Percentiles rank a stretch among this genome's conserved stretches.
Evolutionary conservation across 352 stramenopile species (phyloP).

Genomic region (Pythium aristosporum): DNA sequence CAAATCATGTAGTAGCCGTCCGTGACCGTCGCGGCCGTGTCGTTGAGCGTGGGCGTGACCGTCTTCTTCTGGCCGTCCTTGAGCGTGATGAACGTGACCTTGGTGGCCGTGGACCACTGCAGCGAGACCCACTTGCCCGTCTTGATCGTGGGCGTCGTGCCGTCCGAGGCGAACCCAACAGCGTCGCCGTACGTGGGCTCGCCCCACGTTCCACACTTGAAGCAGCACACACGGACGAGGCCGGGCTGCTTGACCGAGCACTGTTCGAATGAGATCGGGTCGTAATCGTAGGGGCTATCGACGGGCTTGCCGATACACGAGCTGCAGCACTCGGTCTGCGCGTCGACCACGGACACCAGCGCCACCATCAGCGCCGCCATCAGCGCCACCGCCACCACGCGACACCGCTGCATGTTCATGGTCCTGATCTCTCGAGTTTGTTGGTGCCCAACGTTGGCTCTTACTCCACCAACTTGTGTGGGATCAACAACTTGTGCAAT

Average conservation of each 20-base stretch:
- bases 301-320: slow-evolving; percentile 29
- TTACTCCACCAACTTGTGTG: not conserved
- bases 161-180: slow-evolving; percentile 20
- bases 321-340: slow-evolving; percentile 26
- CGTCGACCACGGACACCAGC: not conserved
- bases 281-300: slow-evolving; percentile 25
- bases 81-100: slow-evolving; percentile 69
- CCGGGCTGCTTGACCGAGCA: slow-evolving; percentile 14
- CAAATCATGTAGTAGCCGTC: slow-evolving; percentile 59
- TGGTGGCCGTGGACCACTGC: slow-evolving; percentile 40
- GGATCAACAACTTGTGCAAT: not conserved
- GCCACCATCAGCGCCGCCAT: not conserved
- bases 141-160: slow-evolving; percentile 26
- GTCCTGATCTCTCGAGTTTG: not conserved
- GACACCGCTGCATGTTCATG: slow-evolving; percentile 16
- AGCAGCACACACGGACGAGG: slow-evolving; percentile 30
- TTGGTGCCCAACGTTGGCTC: not conserved
- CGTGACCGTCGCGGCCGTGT: slow-evolving; percentile 34
- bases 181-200: slow-evolving; percentile 25
- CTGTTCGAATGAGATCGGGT: slow-evolving; percentile 21
- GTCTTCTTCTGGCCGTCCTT: slow-evolving; percentile 69
- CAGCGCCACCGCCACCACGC: slow-evolving; percentile 1
- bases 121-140: slow-evolving; percentile 48
- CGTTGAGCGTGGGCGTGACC: slow-evolving; percentile 40
- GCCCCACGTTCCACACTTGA: slow-evolving; percentile 23